Base-by-base conservation (phyloP, 257 asterid genomes). In the Lavandula angustifolia region DNA sequence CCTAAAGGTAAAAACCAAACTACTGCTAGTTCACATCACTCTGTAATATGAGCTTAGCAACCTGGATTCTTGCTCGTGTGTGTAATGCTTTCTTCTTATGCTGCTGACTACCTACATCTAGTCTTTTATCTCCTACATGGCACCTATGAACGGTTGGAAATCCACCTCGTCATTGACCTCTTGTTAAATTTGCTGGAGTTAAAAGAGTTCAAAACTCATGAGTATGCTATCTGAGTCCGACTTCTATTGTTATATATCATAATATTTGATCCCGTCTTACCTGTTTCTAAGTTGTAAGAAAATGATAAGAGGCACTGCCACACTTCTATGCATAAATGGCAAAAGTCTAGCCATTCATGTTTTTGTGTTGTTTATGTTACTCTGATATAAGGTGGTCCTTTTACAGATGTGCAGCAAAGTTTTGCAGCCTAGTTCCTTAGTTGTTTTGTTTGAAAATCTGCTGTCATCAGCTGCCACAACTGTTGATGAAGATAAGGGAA, bases 361-460 rank as follows among this genome's bases (percentile, higher is more conserved):
- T 40, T 41, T 59, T 61, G 29, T 17, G 38, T 17, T 50, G 54
- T 69, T 64, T 16, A 27, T 17, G 14, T 51, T 22, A 42, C 46
- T 41, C 13, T 42, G 64, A 46, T 50, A 18, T 47, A 7, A 43
- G 46, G 34, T 29, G 16, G 53, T 42, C 8, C n/a, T 34, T 67
- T 58, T 80, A 34, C 84, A 94, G 99, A 94, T 94, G 97, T 90
- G 97, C 92, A 81, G 96, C 94, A 94, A 94, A 84, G 94, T 87
- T 85, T 82, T 94, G 64, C 96, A 84, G 65, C 94, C 97, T 1
- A 84, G 92, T 78, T 82, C 99, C 60, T 68, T 94, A 60, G 77
- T 90, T 52, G 88, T 83, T 75, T 64, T 94, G 62, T 94, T 90
- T 54, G 99, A 94, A 68, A 85, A 95, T 58, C 72, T 94, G 61